Percentiles rank a stretch among this genome's conserved stretches.
Evolutionary conservation across 768 basidiomycete genomes (phyloP).

Genomic region (Kwoniella shandongensis): DNA sequence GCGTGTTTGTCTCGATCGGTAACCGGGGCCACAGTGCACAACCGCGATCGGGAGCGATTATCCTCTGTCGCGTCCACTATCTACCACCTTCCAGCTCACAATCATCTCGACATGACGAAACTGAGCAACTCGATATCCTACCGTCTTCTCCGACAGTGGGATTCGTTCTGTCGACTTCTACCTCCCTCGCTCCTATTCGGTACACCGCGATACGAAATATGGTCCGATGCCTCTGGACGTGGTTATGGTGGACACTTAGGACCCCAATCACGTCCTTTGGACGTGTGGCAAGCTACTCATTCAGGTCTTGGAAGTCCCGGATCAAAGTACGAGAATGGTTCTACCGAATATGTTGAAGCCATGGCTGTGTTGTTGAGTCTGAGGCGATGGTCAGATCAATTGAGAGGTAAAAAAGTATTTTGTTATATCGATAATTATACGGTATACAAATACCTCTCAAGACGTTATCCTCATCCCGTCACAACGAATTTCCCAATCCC

Average conservation of each 20-base stretch:
- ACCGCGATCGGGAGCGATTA: too few species aligned
- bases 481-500: too few species aligned
- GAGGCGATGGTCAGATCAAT: conserved; percentile 8
- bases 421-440: conserved; percentile 23
- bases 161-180: conserved; percentile 6
- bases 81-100: too few species aligned
- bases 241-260: conserved; percentile 20
- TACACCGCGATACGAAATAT: conserved; percentile 9
- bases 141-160: conserved; percentile 7
- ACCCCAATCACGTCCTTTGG: conserved; percentile 12
- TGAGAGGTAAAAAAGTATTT: conserved; percentile 20
- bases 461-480: not conserved
- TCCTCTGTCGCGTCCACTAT: too few species aligned
- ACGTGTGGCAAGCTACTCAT: conserved; percentile 21
- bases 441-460: conserved; percentile 10
- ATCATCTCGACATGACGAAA: conserved; percentile 17
- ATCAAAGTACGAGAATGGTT: conserved; percentile 9
- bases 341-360: conserved; percentile 20
- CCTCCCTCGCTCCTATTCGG: not conserved
- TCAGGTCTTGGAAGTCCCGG: not conserved
- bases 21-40: too few species aligned
- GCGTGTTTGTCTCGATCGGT: too few species aligned
- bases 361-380: conserved; percentile 9
- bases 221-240: conserved; percentile 16
- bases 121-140: conserved; percentile 10